Evolutionary conservation across 345 rosid genomes (phyloP), one percentile per base, ranked within the genome.

Genomic region (Bretschneidera sinensis): DNA sequence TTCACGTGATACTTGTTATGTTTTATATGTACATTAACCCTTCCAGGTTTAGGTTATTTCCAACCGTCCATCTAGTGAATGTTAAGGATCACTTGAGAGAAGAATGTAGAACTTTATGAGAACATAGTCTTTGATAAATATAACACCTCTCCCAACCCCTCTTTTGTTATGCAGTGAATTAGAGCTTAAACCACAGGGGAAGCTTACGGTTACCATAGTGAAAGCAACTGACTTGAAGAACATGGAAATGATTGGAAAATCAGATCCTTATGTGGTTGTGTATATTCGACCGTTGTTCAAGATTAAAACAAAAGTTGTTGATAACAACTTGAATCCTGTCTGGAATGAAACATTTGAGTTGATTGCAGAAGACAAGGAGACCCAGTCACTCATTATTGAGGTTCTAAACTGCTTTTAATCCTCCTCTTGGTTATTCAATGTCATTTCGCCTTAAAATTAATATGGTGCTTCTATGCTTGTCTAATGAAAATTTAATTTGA

Each of bases 351-450:
- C 88, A 33, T 95, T 85, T 49, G 94, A 86, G 60, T 55, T 95
- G 82, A 85, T 95, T 67, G 96, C 83, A 51, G 99, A 95, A 74
- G 98, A 95, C 87, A 91, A 87, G 81, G 99, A 95, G 81, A 95
- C 97, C 0, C 99, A 95, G 60, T 80, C 81, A 9, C 85, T 88
- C 57, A 69, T 75, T 54, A 39, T 95, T 61, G 96, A 95, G 98
- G 99, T 95, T 62, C 55, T 39, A 35, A 28, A 49, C 17, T 56
- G 23, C 63, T 71, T 21, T 2, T 45, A 6, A 57, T 21, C 9
- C 20, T 60, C 54, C 55, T 63, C 56, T 52, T 51, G 5, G 51
- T 62, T 19, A 51, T 60, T 15, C 8, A 10, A 25, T 51, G 43
- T 43, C 47, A 43, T 24, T 55, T 60, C 28, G 6, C 24, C 4